Base-by-base conservation (phyloP, 352 stramenopile species). In the Thalassiosira ordinaria region DNA sequence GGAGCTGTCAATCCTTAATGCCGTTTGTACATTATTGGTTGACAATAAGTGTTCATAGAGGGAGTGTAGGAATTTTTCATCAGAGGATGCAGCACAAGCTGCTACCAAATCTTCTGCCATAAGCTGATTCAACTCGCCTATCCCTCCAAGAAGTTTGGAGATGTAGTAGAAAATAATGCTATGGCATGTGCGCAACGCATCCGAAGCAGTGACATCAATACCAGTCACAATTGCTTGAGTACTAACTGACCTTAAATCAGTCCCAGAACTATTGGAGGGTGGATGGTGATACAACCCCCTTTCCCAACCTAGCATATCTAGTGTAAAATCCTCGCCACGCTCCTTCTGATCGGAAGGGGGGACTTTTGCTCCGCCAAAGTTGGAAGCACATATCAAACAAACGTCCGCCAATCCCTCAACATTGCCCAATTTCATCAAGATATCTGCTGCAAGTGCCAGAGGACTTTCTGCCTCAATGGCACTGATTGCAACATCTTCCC, bases 101-200 rank as follows among this genome's bases (percentile, higher is more conserved):
- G 78, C 86, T 20, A 92, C 59, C 69, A 93, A 84, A 55, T 83
- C 73, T n/a, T 86, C 64, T 35, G 74, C 80, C 26, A 87, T 37
- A 3, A 20, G 31, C 35, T 78, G 67, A 56, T 78, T 78, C 55
- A 22, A 22, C 44, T 35, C 44, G 47, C n/a, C 59, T 44, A 65
- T 70, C 49, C 90, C 65, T 47, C 62, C 64, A 0, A 94, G 62
- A 46, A 93, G 77, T 44, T 79, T 84, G 46, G 71, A 76, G 11
- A 95, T 73, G 44, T 92, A 76, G 46, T 87, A 80, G 46, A 93
- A 93, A 13, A 94, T 79, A 14, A 95, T 78, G 41, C 85, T 65
- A 67, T 91, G 82, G 52, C 88, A 95, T 44, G 87, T 91, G 11
- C 80, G 53, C 18, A 91, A 68, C 31, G 85, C 90, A 73, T 95